A percentile compares a stretch with the other conserved stretches of the same genome.
These are phyloP conservation scores for Lichtheimia corymbifera DNA, from an alignment of 371 early-diverging fungal genomes.

Conservation along the genomic window DNA sequence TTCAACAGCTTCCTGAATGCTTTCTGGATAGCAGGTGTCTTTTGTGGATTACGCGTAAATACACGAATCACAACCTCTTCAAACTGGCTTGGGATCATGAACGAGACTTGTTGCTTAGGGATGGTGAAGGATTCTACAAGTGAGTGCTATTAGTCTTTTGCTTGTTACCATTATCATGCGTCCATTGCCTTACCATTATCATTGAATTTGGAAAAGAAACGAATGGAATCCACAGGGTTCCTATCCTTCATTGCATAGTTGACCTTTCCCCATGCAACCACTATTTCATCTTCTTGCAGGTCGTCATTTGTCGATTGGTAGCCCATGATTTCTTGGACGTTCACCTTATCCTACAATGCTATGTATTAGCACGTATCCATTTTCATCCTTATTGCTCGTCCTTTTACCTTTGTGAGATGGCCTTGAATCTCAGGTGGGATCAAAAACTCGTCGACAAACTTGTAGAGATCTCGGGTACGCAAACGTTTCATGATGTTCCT, in stretches of 20 bases:
- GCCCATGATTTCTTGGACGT: conserved; percentile 56
- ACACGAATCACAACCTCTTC: conserved; percentile 73
- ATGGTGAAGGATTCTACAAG: conserved; percentile 62
- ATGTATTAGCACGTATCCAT: not conserved
- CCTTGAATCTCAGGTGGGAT: conserved; percentile 63
- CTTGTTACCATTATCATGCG: not conserved
- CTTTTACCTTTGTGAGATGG: conserved; percentile 43
- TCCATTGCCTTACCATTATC: conserved; percentile 32
- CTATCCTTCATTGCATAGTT: conserved; percentile 82
- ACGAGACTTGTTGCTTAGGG: conserved; percentile 69
- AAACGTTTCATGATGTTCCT: conserved; percentile 73
- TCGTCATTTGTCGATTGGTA: conserved; percentile 58
- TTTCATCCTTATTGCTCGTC: not conserved
- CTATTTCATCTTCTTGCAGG: conserved; percentile 65
- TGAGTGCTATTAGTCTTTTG: not conserved
- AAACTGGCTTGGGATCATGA: conserved; percentile 70
- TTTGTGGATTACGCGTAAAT: conserved; percentile 61
- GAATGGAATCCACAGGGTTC: conserved; percentile 86
- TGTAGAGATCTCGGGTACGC: conserved; percentile 78
- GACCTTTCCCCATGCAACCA: conserved; percentile 70
- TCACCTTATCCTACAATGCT: conserved; percentile 46
- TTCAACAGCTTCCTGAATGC: conserved; percentile 49
- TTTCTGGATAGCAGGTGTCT: conserved; percentile 58
- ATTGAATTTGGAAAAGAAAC: conserved; percentile 78
- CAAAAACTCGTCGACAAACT: conserved; percentile 84